These are phyloP conservation scores for Hanseniaspora vineae DNA, from an alignment of 805 yeast species.

Conservation along the genomic window DNA sequence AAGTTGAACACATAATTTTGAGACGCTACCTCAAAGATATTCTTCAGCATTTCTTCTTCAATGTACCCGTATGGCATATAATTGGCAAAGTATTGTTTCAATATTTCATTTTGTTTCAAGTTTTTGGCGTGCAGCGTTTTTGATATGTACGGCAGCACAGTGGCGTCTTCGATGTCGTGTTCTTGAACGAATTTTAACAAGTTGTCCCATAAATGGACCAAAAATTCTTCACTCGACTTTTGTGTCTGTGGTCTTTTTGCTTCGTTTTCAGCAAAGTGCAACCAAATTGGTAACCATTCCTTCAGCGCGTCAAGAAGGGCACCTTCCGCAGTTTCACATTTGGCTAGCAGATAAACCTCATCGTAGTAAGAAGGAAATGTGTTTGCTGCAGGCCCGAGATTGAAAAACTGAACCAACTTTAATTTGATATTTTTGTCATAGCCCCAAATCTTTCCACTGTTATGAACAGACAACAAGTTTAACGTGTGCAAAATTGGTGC, in stretches of 20 bases:
- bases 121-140: background rate
- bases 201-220: constrained; percentile 20
- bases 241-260: constrained; percentile 19
- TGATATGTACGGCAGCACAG: background rate
- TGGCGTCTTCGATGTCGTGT: background rate
- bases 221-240: constrained; percentile 19
- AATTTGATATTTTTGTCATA: constrained; percentile 35
- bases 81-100: background rate
- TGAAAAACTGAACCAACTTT: constrained; percentile 33
- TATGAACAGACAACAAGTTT: constrained; percentile 29
- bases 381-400: constrained; percentile 36
- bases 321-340: constrained; percentile 6
- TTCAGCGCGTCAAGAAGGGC: constrained; percentile 10
- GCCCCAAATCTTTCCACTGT: constrained; percentile 40
- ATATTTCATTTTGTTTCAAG: background rate
- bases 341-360: constrained; percentile 13
- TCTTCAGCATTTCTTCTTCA: background rate
- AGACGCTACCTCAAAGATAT: background rate
- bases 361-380: constrained; percentile 40
- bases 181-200: constrained; percentile 14
- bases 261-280: constrained; percentile 15
- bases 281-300: constrained; percentile 20
- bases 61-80: background rate
- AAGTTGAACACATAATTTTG: constrained; percentile 1
- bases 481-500: constrained; percentile 32